Evolutionary conservation across 768 basidiomycete species (phyloP), one percentile per base, ranked within the genome.

Genomic region (Lactarius psammicola): DNA sequence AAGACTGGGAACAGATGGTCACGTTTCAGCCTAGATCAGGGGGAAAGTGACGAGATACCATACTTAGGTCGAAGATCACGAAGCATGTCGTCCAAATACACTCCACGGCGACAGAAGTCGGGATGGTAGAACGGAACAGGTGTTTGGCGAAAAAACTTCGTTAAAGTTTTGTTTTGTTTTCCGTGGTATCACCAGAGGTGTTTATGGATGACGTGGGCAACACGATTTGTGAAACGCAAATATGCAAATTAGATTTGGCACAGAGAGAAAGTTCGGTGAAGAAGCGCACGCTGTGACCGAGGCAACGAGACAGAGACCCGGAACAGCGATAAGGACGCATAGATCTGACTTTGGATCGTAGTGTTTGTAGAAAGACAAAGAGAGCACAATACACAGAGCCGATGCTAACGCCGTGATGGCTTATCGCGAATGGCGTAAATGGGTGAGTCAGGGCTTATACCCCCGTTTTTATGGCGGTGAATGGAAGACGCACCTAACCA

Each of bases 61-160:
- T 36, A 65, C 69, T 69, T 23, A 70, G 55, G 63, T 65, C 57
- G 36, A 70, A 65, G 13, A 64, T 64, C 20, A 70, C 64, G 56
- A 68, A 65, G 58, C 64, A 68, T 20, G 49, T n/a, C 9, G 63
- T 65, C 69, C 69, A 70, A 20, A 70, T 70, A 55, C 69, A 70
- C 40, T 70, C 69, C 6, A 70, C 44, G 8, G 67, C 64, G 38
- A 70, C 69, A 28, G 60, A 68, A 4, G 54, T 58, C 17, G 40
- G 56, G 33, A 68, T 51, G n/a, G 61, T 4, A 17, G 58, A 57
- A n/a, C 28, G 53, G 38, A 65, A 70, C n/a, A 70, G 11, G n/a
- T 7, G 64, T 34, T 68, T 68, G 7, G 60, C 56, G n/a, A 63
- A 33, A 23, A 33, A 34, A 68, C 34, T 4, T 68, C 65, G 26